Evolutionary conservation across 2,329 filamentous ascomycete species (phyloP).

Genomic region (Pseudofabraea citricarpa): DNA sequence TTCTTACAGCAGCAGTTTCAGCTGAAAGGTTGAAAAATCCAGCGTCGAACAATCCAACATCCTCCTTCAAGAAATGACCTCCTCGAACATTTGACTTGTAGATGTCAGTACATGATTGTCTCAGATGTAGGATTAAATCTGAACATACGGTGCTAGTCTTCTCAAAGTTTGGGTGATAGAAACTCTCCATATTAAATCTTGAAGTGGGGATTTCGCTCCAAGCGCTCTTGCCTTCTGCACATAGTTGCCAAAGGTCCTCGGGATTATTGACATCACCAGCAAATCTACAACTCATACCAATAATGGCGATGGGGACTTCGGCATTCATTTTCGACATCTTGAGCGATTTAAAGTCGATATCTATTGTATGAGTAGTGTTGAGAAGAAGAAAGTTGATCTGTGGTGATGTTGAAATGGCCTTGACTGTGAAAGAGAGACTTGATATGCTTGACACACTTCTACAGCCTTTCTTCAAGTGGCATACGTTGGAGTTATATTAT

Average conservation of each 20-base stretch:
- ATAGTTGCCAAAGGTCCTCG: constrained; percentile 42
- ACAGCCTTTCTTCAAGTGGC: too few species aligned
- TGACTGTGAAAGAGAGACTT: background rate
- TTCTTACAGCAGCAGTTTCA: background rate
- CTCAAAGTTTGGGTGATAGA: constrained; percentile 5
- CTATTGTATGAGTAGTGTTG: background rate
- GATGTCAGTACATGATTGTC: background rate
- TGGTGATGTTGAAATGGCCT: background rate
- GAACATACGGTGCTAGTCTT: background rate
- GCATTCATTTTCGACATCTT: background rate
- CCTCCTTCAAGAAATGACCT: constrained; percentile 28
- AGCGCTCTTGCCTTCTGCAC: constrained; percentile 37
- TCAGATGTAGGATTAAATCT: background rate
- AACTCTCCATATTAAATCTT: constrained; percentile 38
- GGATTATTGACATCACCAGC: constrained; percentile 34
- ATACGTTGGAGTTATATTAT: too few species aligned
- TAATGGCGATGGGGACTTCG: constrained; percentile 28
- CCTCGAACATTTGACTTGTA: constrained; percentile 2
- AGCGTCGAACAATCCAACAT: constrained; percentile 31
- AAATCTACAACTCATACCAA: constrained; percentile 33
- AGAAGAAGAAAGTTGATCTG: background rate
- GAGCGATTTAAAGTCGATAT: background rate
- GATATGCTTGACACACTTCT: background rate
- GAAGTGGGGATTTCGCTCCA: constrained; percentile 33
- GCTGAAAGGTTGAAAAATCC: constrained; percentile 36